phyloP scores from a whole-genome alignment of 441 rosid species.

The Populus hybrid region DNA sequence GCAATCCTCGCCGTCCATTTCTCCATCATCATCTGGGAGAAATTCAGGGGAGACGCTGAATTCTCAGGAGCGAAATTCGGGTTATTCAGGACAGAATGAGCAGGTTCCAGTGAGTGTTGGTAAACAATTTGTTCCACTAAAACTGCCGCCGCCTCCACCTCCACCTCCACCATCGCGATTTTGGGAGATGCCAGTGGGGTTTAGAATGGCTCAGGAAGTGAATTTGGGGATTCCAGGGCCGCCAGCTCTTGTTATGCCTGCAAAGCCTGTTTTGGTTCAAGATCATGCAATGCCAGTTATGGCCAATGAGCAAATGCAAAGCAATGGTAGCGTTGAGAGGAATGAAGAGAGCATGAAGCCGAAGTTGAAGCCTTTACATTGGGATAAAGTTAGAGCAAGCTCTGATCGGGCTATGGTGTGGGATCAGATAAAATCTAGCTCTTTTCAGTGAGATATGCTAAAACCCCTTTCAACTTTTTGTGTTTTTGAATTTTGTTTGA shows the following conservation, averaged over 20 bases:
- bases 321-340: conserved; percentile 30
- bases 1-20: conserved; percentile 28
- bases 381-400: conserved; percentile 95
- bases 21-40: conserved; percentile 26
- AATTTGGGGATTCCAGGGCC: conserved; percentile 24
- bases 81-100: conserved; percentile 14
- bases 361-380: conserved; percentile 80
- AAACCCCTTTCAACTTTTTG: neutral
- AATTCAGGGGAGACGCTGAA: conserved; percentile 23
- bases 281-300: conserved; percentile 6
- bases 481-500: neutral
- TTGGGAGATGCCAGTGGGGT: conserved; percentile 40
- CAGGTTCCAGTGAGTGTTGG: conserved; percentile 13
- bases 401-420: conserved; percentile 87
- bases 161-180: conserved; percentile 49
- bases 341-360: conserved; percentile 49
- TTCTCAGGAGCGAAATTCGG: conserved; percentile 29
- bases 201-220: neutral
- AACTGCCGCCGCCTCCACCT: conserved; percentile 60
- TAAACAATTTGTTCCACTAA: conserved; percentile 22
- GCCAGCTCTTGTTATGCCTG: conserved; percentile 34
- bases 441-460: conserved; percentile 69
- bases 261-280: conserved; percentile 31
- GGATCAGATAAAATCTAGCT: conserved; percentile 85
- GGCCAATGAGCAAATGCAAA: conserved; percentile 23